Percentiles rank a stretch among this genome's conserved stretches.
These are phyloP conservation scores for Ceratocystis ficicola DNA, from an alignment of 2,329 filamentous ascomycete species.

Conservation along the genomic window DNA sequence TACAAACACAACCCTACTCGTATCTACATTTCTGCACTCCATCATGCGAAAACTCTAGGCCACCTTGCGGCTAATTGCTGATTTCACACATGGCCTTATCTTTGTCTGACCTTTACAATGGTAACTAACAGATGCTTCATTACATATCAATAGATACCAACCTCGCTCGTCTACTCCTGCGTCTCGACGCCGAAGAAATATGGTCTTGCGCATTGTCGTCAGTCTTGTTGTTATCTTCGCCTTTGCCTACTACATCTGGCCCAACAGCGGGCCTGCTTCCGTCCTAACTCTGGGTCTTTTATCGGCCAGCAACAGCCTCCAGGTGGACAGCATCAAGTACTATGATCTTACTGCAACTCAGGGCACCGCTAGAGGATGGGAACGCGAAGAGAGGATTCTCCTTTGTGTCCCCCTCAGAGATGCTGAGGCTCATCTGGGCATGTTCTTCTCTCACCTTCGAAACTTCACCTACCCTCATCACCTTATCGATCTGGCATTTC, in stretches of 20 bases:
- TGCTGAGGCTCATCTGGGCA: constrained; percentile 77
- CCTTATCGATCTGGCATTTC: constrained; percentile 87
- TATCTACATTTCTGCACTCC: neutral
- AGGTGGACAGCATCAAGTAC: constrained; percentile 91
- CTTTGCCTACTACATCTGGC: constrained; percentile 64
- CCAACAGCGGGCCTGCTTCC: constrained; percentile 44
- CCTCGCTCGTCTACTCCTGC: constrained; percentile 63
- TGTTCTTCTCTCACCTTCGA: constrained; percentile 96
- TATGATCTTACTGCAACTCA: constrained; percentile 89
- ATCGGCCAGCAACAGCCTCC: constrained; percentile 53
- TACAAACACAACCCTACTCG: constrained; percentile 34
- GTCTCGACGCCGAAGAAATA: constrained; percentile 58
- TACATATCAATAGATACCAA: constrained; percentile 55
- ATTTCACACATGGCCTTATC: neutral
- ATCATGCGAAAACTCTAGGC: neutral
- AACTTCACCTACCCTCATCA: constrained; percentile 97
- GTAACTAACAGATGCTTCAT: constrained; percentile 8
- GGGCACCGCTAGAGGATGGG: constrained; percentile 87
- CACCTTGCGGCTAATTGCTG: constrained; percentile 13
- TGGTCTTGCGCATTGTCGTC: constrained; percentile 56
- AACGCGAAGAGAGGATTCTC: constrained; percentile 86
- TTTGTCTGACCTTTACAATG: neutral
- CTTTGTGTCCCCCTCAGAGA: constrained; percentile 91
- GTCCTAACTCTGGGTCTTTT: constrained; percentile 58
- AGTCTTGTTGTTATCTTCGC: constrained; percentile 47